These are phyloP conservation scores for Nicotiana tabacum DNA, from an alignment of 257 asterid species.

Conservation along the genomic window DNA sequence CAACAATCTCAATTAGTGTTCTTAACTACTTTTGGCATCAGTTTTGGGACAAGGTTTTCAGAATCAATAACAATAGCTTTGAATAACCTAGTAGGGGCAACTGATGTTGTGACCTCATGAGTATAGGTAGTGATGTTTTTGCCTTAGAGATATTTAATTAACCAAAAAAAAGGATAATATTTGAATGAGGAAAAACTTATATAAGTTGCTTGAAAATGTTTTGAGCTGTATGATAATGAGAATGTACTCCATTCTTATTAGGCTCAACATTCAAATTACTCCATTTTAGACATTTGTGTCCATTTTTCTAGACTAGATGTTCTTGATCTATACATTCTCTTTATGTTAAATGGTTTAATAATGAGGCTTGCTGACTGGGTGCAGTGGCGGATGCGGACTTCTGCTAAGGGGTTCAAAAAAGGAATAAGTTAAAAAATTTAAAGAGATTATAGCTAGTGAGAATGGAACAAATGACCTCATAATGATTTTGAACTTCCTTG, in stretches of 20 bases:
- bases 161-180: too few species aligned
- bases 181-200: background rate
- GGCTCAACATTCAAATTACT: background rate
- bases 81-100: constrained; percentile 31
- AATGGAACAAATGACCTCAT: too few species aligned
- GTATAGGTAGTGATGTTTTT: constrained; percentile 11
- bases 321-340: background rate
- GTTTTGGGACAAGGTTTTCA: constrained; percentile 28
- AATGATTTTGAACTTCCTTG: too few species aligned
- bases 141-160: background rate
- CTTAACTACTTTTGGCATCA: constrained; percentile 31
- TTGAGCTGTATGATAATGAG: background rate
- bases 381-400: too few species aligned
- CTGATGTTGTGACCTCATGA: constrained; percentile 17
- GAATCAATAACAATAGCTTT: constrained; percentile 28
- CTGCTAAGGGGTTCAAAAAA: too few species aligned
- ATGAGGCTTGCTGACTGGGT: background rate
- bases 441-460: too few species aligned
- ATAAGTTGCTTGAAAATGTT: background rate
- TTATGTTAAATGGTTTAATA: background rate
- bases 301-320: background rate
- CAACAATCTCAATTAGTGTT: constrained; percentile 14
- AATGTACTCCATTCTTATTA: too few species aligned
- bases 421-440: too few species aligned
- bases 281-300: background rate